Evolutionary conservation across 768 basidiomycete genomes (phyloP).

Genomic region (Rhizopogon sp.): DNA sequence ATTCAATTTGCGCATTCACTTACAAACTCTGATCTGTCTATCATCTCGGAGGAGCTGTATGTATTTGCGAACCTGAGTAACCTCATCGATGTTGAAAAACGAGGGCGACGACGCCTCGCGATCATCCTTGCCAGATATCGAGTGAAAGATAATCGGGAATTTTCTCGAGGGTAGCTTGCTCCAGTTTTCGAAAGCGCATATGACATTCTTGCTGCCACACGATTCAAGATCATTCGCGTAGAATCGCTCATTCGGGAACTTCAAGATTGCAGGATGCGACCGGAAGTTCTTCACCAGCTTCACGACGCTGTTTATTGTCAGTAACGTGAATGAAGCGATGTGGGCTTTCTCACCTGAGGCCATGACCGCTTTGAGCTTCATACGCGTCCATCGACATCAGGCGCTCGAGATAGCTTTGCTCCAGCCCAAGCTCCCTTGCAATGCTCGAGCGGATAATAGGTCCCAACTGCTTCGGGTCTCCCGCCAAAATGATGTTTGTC

Average conservation of each 20-base stretch:
- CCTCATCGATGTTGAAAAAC: conserved; percentile 66
- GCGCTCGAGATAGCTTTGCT: conserved; percentile 58
- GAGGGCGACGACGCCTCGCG: conserved; percentile 67
- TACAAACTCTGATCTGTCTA: conserved; percentile 37
- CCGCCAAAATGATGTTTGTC: conserved; percentile 60
- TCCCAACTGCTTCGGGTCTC: conserved; percentile 69
- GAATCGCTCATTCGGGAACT: conserved; percentile 57
- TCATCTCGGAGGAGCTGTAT: conserved; percentile 27
- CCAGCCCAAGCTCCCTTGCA: conserved; percentile 52
- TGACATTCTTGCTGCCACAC: conserved; percentile 33
- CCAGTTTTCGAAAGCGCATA: conserved; percentile 21
- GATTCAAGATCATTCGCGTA: conserved; percentile 49
- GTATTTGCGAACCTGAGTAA: conserved; percentile 48
- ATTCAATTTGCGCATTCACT: conserved; percentile 7
- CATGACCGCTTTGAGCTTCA: conserved; percentile 27
- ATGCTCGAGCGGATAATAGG: conserved; percentile 59
- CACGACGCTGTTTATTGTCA: conserved; percentile 39
- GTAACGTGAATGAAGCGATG: conserved; percentile 1
- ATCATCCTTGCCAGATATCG: conserved; percentile 54
- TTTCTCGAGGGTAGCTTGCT: conserved; percentile 21
- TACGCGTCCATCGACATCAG: conserved; percentile 46
- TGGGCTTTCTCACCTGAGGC: conserved; percentile 30
- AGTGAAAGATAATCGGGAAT: conserved; percentile 63
- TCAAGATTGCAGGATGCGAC: conserved; percentile 55
- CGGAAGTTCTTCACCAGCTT: conserved; percentile 64